These are phyloP conservation scores for Phytophthora sojae DNA, from an alignment of 352 stramenopile species.

Conservation along the genomic window DNA sequence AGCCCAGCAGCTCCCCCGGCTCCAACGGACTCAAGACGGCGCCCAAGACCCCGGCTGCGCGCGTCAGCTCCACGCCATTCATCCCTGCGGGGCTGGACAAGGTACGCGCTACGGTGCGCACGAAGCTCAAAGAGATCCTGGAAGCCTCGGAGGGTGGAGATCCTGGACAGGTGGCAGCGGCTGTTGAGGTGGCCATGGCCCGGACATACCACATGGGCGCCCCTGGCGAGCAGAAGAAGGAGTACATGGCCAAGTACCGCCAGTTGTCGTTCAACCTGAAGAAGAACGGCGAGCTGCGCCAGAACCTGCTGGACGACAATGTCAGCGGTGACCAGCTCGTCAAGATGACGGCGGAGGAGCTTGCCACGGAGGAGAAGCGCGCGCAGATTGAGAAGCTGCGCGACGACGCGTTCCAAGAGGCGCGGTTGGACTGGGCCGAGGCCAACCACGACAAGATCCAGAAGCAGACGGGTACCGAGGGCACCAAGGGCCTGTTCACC, in stretches of 20 bases:
- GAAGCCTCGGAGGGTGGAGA: constrained; percentile 58
- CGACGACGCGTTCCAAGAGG: constrained; percentile 86
- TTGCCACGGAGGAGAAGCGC: constrained; percentile 89
- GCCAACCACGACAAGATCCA: constrained; percentile 94
- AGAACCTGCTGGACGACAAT: constrained; percentile 74
- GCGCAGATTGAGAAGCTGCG: constrained; percentile 85
- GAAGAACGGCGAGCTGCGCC: constrained; percentile 86
- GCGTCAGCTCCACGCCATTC: constrained; percentile 45
- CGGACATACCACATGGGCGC: constrained; percentile 72
- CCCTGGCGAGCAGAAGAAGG: constrained; percentile 84
- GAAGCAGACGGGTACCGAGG: constrained; percentile 83
- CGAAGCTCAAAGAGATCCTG: constrained; percentile 83
- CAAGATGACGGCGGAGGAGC: constrained; percentile 85
- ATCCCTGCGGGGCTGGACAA: constrained; percentile 81
- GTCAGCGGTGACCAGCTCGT: constrained; percentile 81
- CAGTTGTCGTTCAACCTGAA: constrained; percentile 93
- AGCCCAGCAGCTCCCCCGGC: constrained; percentile 15
- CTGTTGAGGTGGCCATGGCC: constrained; percentile 83
- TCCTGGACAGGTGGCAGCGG: constrained; percentile 60
- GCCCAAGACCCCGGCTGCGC: constrained; percentile 29
- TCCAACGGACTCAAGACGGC: constrained; percentile 41
- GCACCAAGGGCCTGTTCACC: constrained; percentile 86
- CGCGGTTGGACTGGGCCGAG: constrained; percentile 89
- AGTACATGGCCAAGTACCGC: constrained; percentile 90
- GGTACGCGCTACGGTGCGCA: constrained; percentile 76